These are phyloP conservation scores for Podospora comata DNA, from an alignment of 495 filamentous ascomycete genomes.

Conservation along the genomic window DNA sequence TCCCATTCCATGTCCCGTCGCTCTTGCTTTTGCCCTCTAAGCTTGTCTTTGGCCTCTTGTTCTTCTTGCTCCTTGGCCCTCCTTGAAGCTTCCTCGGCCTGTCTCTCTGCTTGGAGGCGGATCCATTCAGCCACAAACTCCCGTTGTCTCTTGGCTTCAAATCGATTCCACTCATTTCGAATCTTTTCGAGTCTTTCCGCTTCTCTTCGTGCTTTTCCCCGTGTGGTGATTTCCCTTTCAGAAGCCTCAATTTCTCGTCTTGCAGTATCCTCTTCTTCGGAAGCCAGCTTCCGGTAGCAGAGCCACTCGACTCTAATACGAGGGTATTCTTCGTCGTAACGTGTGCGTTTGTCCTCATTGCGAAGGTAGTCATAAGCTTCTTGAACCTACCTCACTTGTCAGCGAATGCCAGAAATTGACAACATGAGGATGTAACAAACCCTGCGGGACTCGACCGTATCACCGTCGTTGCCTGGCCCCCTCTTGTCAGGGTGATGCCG, in stretches of 20 bases:
- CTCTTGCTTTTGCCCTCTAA: not conserved
- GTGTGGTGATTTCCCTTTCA: not conserved
- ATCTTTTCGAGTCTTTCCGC: not conserved
- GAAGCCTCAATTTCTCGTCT: not conserved
- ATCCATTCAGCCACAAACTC: not conserved
- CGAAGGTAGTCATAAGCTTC: slow-evolving; percentile 10
- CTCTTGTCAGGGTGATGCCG: slow-evolving; percentile 13
- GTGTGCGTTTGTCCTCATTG: not conserved
- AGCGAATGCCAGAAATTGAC: not conserved
- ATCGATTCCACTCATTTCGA: not conserved
- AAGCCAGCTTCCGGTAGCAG: slow-evolving; percentile 5
- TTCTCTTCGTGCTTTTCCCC: not conserved
- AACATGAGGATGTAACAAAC: not conserved
- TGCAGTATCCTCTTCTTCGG: not conserved
- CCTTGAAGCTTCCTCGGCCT: not conserved
- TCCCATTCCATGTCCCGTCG: not conserved
- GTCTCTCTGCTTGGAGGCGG: not conserved
- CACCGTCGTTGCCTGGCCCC: not conserved
- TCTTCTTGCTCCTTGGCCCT: not conserved
- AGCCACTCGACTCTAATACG: not conserved
- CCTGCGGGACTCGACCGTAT: slow-evolving; percentile 8
- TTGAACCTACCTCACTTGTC: not conserved
- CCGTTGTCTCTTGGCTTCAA: not conserved
- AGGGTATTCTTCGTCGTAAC: slow-evolving; percentile 3
- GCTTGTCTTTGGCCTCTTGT: not conserved